Conservation (phyloP, 495 filamentous ascomycete species). For the Podospora didyma region DNA sequence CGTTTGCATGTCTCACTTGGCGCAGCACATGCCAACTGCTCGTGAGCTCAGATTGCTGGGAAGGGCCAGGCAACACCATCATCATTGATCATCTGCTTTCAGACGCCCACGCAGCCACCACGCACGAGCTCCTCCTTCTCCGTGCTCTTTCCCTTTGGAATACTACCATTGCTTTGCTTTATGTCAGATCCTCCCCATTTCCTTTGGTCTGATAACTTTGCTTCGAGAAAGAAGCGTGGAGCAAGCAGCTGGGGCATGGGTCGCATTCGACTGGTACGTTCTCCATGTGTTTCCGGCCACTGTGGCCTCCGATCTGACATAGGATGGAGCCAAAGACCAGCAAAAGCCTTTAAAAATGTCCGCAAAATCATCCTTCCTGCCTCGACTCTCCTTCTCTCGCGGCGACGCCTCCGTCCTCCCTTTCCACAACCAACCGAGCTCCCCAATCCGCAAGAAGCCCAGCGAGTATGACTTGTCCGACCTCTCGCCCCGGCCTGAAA, state of each 20-base stretch:
- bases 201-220: too few relatives aligned
- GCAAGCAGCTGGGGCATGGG: too few relatives aligned
- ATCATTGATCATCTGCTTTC: neutral
- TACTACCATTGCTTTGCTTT: too few relatives aligned
- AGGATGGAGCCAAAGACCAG: neutral
- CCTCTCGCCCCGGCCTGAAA: slow-evolving; percentile 38
- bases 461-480: slow-evolving; percentile 42
- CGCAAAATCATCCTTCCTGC: slow-evolving; percentile 20
- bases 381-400: slow-evolving; percentile 24
- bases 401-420: slow-evolving; percentile 24
- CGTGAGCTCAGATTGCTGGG: slow-evolving; percentile 5
- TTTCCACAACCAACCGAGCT: slow-evolving; percentile 17
- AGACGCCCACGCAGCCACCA: too few relatives aligned
- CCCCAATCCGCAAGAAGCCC: slow-evolving; percentile 26
- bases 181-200: too few relatives aligned
- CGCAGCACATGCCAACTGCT: slow-evolving; percentile 18
- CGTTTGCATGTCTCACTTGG: slow-evolving; percentile 1
- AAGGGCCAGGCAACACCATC: slow-evolving; percentile 4
- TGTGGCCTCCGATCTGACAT: neutral
- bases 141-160: too few relatives aligned
- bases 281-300: neutral
- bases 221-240: too few relatives aligned
- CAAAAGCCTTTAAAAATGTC: slow-evolving; percentile 10
- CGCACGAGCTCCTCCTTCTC: too few relatives aligned
- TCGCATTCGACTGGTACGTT: too few relatives aligned